phyloP scores from a whole-genome alignment of 1,284 basidiomycete genomes.

The Boletus smithii region DNA sequence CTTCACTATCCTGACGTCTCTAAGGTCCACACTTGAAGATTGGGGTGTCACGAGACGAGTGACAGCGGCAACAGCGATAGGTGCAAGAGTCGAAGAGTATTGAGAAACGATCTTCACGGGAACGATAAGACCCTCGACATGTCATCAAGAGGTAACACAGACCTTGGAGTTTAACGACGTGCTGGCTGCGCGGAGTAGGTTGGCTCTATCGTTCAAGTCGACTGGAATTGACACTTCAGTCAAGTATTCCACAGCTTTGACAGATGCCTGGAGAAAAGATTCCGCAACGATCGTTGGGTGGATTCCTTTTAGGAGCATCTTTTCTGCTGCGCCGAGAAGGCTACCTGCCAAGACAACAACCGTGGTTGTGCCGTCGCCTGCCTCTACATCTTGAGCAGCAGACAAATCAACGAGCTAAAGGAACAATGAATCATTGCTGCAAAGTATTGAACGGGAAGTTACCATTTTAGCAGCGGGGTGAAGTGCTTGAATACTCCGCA shows the following conservation, averaged over 20 bases:
- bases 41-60: constrained; percentile 82
- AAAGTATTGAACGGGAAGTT: constrained; percentile 18
- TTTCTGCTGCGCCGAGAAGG: constrained; percentile 92
- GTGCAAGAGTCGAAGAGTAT: constrained; percentile 95
- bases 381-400: constrained; percentile 97
- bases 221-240: constrained; percentile 93
- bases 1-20: constrained; percentile 96
- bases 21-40: constrained; percentile 92
- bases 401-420: constrained; percentile 91
- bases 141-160: constrained; percentile 9
- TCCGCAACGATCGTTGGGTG: constrained; percentile 98
- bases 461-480: constrained; percentile 99
- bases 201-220: constrained; percentile 86
- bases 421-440: constrained; percentile 10
- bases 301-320: constrained; percentile 95
- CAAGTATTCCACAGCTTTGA: constrained; percentile 92
- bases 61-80: constrained; percentile 97
- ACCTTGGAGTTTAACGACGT: constrained; percentile 98
- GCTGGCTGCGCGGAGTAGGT: constrained; percentile 87
- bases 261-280: constrained; percentile 89
- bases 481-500: constrained; percentile 95
- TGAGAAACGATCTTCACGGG: constrained; percentile 88
- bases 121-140: constrained; percentile 10
- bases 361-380: constrained; percentile 98
- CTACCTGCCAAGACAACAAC: constrained; percentile 97